phyloP scores from a whole-genome alignment of 352 stramenopile species.

The Pythium folliculosum region DNA sequence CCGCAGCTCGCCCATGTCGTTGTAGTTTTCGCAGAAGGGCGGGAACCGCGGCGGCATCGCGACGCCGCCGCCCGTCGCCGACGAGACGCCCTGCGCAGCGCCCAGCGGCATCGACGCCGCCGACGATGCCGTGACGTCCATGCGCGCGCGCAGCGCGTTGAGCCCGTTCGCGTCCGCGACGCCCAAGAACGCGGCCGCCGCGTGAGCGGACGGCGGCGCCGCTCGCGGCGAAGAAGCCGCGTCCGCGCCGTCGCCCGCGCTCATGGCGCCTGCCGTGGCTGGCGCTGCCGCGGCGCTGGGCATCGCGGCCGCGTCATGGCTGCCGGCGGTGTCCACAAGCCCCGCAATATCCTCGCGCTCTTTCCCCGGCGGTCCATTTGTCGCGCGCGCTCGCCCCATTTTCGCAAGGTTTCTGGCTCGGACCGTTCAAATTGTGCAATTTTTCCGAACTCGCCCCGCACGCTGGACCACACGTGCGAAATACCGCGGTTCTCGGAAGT shows the following conservation, averaged over 20 bases:
- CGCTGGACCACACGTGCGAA: slow-evolving; percentile 10
- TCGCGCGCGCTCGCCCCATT: slow-evolving; percentile 31
- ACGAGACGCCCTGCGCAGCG: neutral
- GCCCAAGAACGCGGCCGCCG: neutral
- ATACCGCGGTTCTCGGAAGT: slow-evolving; percentile 16
- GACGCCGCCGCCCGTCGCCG: neutral
- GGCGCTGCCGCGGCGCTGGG: neutral
- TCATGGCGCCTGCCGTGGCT: neutral
- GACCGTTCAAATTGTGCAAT: slow-evolving; percentile 32
- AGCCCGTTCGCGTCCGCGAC: slow-evolving; percentile 3
- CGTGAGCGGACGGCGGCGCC: neutral
- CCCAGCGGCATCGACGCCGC: neutral
- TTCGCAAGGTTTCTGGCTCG: slow-evolving; percentile 23
- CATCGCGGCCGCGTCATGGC: neutral
- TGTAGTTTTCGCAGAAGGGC: slow-evolving; percentile 73
- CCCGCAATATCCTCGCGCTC: slow-evolving; percentile 33
- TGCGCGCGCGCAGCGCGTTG: slow-evolving; percentile 10
- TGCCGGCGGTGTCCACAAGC: neutral
- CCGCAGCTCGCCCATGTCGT: slow-evolving; percentile 72
- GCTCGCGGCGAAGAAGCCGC: no score
- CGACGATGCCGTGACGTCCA: neutral
- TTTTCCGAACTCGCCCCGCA: slow-evolving; percentile 14
- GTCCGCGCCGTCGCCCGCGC: neutral
- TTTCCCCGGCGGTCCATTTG: slow-evolving; percentile 28
- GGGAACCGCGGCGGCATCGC: slow-evolving; percentile 38